These are phyloP conservation scores for Cladosporium sp. DNA, from an alignment of 2,329 filamentous ascomycete species.

Conservation along the genomic window DNA sequence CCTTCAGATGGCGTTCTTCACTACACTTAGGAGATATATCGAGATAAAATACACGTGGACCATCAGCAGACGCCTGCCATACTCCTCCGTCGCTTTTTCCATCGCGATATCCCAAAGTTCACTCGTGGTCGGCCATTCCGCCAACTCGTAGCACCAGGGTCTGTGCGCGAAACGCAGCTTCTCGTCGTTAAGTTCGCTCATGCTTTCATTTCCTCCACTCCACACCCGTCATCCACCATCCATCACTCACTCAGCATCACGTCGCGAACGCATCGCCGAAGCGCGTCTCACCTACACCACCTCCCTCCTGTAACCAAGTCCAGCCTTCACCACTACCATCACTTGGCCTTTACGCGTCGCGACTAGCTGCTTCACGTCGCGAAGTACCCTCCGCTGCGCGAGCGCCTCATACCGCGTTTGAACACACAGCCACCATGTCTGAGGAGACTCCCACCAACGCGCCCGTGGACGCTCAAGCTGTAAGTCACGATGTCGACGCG, in stretches of 20 bases:
- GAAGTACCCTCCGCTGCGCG: neutral
- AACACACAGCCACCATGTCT: slow-evolving; percentile 25
- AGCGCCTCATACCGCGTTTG: slow-evolving; percentile 10
- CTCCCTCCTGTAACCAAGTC: neutral
- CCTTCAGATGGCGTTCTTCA: neutral
- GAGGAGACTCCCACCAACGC: slow-evolving; percentile 26
- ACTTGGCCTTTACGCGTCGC: slow-evolving; percentile 10
- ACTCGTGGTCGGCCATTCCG: neutral
- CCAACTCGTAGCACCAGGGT: slow-evolving; percentile 3
- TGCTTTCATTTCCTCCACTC: slow-evolving; percentile 13
- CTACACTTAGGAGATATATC: slow-evolving; percentile 8
- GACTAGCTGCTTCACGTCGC: slow-evolving; percentile 12
- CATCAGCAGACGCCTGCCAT: slow-evolving; percentile 22
- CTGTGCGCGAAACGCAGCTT: neutral
- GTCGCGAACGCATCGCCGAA: slow-evolving; percentile 10
- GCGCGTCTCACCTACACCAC: slow-evolving; percentile 7
- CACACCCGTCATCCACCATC: slow-evolving; percentile 8
- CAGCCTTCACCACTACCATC: neutral
- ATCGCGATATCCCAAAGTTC: slow-evolving; percentile 4
- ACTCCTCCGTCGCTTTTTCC: slow-evolving; percentile 21
- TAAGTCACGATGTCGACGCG: slow-evolving; percentile 19
- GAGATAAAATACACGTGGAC: slow-evolving; percentile 23
- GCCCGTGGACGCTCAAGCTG: slow-evolving; percentile 25
- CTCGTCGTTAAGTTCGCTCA: slow-evolving; percentile 11
- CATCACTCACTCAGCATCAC: slow-evolving; percentile 8